Base-by-base conservation (phyloP, 1,139 yeast species). In the Yamadazyma conglobata region DNA sequence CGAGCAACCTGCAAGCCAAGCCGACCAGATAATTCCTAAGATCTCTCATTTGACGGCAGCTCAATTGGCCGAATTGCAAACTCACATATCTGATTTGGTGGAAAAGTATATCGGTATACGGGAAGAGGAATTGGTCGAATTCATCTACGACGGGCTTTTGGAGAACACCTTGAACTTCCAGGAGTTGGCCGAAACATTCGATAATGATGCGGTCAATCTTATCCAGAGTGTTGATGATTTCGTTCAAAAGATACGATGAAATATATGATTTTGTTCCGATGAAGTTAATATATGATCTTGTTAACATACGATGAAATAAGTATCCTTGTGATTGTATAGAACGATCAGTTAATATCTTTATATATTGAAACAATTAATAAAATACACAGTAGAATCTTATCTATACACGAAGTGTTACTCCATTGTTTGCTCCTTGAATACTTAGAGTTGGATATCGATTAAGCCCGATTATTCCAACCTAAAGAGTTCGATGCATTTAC, bases 91-190 rank as follows among this genome's bases (percentile, higher is more conserved):
- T 11, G 54, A 50, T 3, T 56, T 73, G 34, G 54, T 77, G 19
- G 77, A 68, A 36, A 77, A 73, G 37, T 72, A 62, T 36, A 50
- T 77, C 31, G 83, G 82, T 1, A 58, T 72, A 19, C 51, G 56
- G 32, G 84, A 77, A 40, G 73, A 70, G 5, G 67, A 71, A 17
- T 57, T 77, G 39, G 53, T 65, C 9, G 63, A 64, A 6, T 71
- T 67, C 25, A 60, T 76, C 10, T 47, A 56, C 27, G 59, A 59
- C 15, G 59, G 64, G 32, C 48, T 75, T 6, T 42, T 52, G 15
- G 54, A 49, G 4, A 52, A 61, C 22, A 56, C 56, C 32, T 47
- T 60, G 10, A 37, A 39, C 4, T 40, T 64, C 10, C 50, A 53
- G 6, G 82, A 75, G 37, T 56, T 77, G 29, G 50, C 52, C 6